These are phyloP conservation scores for Phylloporus sp. DNA, from an alignment of 768 basidiomycete genomes.

Conservation along the genomic window DNA sequence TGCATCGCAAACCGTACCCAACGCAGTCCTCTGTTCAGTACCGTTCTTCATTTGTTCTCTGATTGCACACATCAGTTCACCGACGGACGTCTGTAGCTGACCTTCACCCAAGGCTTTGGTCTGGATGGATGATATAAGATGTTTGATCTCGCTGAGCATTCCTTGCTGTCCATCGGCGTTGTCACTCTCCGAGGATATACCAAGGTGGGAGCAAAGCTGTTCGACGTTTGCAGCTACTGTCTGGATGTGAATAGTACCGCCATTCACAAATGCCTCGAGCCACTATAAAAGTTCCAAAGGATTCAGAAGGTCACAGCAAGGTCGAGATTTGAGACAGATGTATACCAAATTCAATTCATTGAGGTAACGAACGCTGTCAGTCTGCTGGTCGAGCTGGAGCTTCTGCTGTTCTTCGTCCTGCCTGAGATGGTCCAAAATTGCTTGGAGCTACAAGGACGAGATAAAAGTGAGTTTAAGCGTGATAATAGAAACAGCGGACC, in stretches of 20 bases:
- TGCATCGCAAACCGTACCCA: constrained; percentile 29
- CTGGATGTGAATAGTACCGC: constrained; percentile 69
- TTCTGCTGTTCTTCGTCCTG: constrained; percentile 45
- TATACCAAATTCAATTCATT: constrained; percentile 69
- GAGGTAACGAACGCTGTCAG: constrained; percentile 71
- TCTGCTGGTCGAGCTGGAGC: constrained; percentile 57
- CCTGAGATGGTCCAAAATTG: constrained; percentile 45
- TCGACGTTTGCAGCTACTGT: constrained; percentile 55
- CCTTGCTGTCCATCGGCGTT: constrained; percentile 14
- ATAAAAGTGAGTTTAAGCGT: neutral
- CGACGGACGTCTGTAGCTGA: constrained; percentile 32
- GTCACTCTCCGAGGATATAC: constrained; percentile 28
- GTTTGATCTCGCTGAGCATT: constrained; percentile 34
- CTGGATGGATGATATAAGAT: constrained; percentile 32
- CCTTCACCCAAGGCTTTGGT: constrained; percentile 29
- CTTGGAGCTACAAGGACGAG: constrained; percentile 31
- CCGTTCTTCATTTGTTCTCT: constrained; percentile 38
- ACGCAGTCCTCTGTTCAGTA: constrained; percentile 37
- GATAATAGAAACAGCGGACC: constrained; percentile 6
- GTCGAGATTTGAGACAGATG: constrained; percentile 1
- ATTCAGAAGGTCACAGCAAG: neutral
- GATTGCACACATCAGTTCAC: constrained; percentile 35
- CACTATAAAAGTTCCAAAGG: constrained; percentile 41
- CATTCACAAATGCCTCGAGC: constrained; percentile 79
- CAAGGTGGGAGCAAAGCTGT: constrained; percentile 52